Evolutionary conservation across 352 stramenopile species (phyloP), one percentile per base, ranked within the genome.

Genomic region (Saprolegnia diclina): DNA sequence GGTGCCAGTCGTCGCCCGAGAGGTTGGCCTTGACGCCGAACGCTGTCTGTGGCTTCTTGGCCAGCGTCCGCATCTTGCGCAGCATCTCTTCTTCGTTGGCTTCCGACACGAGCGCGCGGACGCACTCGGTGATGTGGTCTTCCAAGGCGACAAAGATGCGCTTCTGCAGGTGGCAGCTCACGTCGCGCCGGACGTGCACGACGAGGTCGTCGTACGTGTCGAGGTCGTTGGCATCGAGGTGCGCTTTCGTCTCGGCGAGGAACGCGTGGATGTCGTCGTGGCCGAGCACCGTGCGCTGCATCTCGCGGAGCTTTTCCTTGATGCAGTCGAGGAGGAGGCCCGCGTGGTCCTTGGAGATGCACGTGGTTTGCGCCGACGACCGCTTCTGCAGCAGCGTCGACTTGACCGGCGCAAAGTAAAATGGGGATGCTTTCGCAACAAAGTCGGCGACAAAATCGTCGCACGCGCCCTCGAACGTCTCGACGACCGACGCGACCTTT

Each of bases 141-240:
- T 90, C 82, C 37, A 90, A 71, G 9, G 76, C 71, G 38, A 90
- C 75, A 37, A 85, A 67, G 50, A 90, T 72, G 22, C 65, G 71
- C 55, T 77, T 79, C 69, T 90, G 79, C 24, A 88, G 75, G 26
- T 83, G 82, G 0, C 66, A 71, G 29, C 74, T 77, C n/a, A 83
- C 78, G 22, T 79, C 79, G 55, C 81, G 80, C 26, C 82, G 83
- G 24, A 88, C 65, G 37, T 88, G 78, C 13, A 88, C 79, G 18
- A 88, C 56, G 32, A 87, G 85, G 37, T 90, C 78, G 45, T 90
- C 79, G 44, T 81, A 82, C 29, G 83, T 77, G 29, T 75, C 67
- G 40, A 24, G 42, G 37, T 87, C 80, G 0, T 55, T 73, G 56
- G 76, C 71, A 53, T 81, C 74, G 5, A 74, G 59, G 16, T 35